Conservation (phyloP, 257 asterid species). For the Voacanga thouarsii region DNA sequence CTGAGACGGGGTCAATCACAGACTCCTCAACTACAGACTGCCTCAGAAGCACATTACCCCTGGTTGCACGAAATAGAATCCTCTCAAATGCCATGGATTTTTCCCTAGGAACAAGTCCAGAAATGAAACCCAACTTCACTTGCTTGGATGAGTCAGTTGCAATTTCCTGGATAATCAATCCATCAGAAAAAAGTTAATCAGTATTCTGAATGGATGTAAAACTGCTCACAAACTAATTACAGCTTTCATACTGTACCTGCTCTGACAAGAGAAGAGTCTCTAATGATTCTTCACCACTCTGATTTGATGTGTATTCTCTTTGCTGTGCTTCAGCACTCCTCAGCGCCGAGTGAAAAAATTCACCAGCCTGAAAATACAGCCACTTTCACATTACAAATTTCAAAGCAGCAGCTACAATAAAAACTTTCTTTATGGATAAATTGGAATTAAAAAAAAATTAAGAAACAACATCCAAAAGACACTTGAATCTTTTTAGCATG, state of each 20-base stretch:
- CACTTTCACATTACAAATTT: not conserved
- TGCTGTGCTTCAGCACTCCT: slow-evolving; percentile 85
- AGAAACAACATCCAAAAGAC: not conserved
- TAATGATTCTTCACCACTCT: slow-evolving; percentile 78
- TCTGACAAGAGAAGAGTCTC: slow-evolving; percentile 79
- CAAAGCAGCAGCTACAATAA: slow-evolving; percentile 4
- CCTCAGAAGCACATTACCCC: slow-evolving; percentile 93
- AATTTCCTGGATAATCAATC: slow-evolving; percentile 44
- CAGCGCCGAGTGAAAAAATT: slow-evolving; percentile 69
- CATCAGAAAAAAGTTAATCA: slow-evolving; percentile 13
- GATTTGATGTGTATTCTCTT: slow-evolving; percentile 61
- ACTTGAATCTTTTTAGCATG: not conserved
- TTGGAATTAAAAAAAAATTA: too few relatives aligned
- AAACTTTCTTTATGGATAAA: not conserved
- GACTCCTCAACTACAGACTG: slow-evolving; percentile 79
- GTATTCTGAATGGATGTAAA: not conserved
- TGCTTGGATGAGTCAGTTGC: slow-evolving; percentile 78
- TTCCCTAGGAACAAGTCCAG: slow-evolving; percentile 93
- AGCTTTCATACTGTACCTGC: slow-evolving; percentile 41
- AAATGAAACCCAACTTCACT: slow-evolving; percentile 79
- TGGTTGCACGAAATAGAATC: slow-evolving; percentile 94
- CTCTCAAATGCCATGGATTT: slow-evolving; percentile 95
- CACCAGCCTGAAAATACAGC: slow-evolving; percentile 62
- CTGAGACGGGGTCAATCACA: slow-evolving; percentile 83
- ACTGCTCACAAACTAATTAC: not conserved